phyloP scores from a whole-genome alignment of 371 early-diverging fungal genomes.

The Mortierella sp. region DNA sequence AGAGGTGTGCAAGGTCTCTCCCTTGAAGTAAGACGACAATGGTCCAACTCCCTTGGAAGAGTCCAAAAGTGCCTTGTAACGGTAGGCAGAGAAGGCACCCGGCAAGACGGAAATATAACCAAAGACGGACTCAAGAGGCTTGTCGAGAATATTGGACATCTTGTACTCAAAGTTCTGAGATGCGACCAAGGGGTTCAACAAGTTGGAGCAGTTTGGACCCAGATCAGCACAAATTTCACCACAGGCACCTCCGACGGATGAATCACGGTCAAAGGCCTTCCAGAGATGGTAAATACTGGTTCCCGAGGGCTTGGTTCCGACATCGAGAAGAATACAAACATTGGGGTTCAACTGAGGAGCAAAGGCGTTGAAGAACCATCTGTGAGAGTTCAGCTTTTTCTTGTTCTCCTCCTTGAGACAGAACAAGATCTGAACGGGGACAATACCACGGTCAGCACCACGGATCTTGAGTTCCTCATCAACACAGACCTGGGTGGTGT shows the following conservation, averaged over 20 bases:
- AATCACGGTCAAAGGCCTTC: slow-evolving; percentile 75
- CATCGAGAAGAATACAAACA: slow-evolving; percentile 83
- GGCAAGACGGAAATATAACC: slow-evolving; percentile 88
- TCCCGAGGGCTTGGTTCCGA: slow-evolving; percentile 74
- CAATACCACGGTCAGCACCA: slow-evolving; percentile 60
- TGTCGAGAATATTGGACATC: slow-evolving; percentile 85
- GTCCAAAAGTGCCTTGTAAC: slow-evolving; percentile 68
- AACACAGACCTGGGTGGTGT: slow-evolving; percentile 77
- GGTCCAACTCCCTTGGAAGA: slow-evolving; percentile 70
- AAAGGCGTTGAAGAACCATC: slow-evolving; percentile 91
- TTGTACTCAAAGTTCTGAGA: slow-evolving; percentile 91
- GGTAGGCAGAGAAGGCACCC: slow-evolving; percentile 81
- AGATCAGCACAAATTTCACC: slow-evolving; percentile 75
- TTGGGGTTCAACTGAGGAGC: slow-evolving; percentile 74
- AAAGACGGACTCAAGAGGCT: slow-evolving; percentile 85
- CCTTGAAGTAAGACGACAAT: slow-evolving; percentile 73
- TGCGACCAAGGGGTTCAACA: slow-evolving; percentile 81
- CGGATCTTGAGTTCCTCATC: slow-evolving; percentile 62
- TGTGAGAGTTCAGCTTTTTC: slow-evolving; percentile 90
- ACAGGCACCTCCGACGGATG: slow-evolving; percentile 84
- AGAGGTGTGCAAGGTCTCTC: slow-evolving; percentile 61
- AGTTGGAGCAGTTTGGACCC: slow-evolving; percentile 63
- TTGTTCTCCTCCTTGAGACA: slow-evolving; percentile 89
- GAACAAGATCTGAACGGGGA: slow-evolving; percentile 85
- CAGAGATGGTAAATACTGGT: slow-evolving; percentile 75